Base-by-base conservation (phyloP, 768 basidiomycete species). In the Auriscalpium vulgare region DNA sequence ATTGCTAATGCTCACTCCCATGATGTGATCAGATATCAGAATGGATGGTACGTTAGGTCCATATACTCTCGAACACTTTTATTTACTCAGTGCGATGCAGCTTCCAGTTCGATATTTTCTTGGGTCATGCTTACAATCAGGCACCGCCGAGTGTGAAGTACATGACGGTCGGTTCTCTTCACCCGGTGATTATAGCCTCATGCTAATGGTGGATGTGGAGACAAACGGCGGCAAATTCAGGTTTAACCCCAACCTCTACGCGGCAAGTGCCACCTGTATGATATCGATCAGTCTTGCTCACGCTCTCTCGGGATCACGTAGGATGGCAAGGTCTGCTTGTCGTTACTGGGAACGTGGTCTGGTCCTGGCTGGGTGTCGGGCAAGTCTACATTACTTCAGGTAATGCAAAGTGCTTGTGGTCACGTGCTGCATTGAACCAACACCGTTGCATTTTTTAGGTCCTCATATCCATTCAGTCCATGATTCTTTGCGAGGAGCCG, bases 321-420 rank as follows among this genome's bases (percentile, higher is more conserved):
- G 85, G 91, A 95, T 65, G 91, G 92, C 49, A 97, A 97, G 77
- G 95, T 97, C 14, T 97, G 95, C 69, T 72, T 95, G 37, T 92
- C 90, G 23, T 74, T 97, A 16, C 77, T 97, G 21, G 94, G 94
- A 35, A 97, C 95, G 11, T 97, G 95, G 95, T 68, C 74, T 16
- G 94, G 95, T 1, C 95, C 95, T 21, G 95, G 95, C 21, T 97
- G 94, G 95, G 78, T 94, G 46, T 66, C 91, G 3, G 94, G 95
- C 21, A 87, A 84, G 67, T 94, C 91, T 8, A 97, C 94, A 6
- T 71, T 97, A 50, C 77, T 95, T 4, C 94, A 95, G 75, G 90
- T 83, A 29, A 29, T 29, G 29, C 29, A 2, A 7, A 7, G 49
- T 45, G 75, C 65, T 36, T 21, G 47, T 19, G 36, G 35, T 17